These are phyloP conservation scores for Aspergillus flavus DNA, from an alignment of 2,329 filamentous ascomycete species.

Conservation along the genomic window DNA sequence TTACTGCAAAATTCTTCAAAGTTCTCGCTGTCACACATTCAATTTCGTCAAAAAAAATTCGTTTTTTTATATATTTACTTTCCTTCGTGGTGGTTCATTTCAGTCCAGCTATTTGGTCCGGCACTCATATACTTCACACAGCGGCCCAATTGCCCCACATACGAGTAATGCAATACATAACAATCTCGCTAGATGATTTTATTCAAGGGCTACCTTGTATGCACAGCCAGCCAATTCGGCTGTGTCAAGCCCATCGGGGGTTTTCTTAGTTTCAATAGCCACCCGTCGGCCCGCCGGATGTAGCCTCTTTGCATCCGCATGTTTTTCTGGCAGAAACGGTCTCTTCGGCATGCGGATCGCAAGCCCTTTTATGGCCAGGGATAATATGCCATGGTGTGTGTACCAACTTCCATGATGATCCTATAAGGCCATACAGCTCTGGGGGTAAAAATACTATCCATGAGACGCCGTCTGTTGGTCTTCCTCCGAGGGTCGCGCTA, in stretches of 20 bases:
- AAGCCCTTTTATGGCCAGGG: neutral
- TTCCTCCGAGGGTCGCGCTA: neutral
- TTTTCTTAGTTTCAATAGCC: conserved; percentile 7
- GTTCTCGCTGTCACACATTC: neutral
- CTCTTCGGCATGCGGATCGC: conserved; percentile 3
- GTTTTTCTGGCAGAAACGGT: conserved; percentile 16
- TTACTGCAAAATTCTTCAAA: neutral
- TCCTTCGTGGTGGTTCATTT: too few relatives aligned
- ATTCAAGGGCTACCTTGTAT: neutral
- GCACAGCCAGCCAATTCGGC: neutral
- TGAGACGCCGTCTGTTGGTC: neutral
- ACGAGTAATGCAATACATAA: neutral
- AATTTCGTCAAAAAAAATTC: neutral
- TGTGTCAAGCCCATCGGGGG: conserved; percentile 1
- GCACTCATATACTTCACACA: neutral
- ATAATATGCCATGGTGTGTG: neutral
- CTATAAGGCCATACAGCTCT: too few relatives aligned
- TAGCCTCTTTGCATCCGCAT: conserved; percentile 21
- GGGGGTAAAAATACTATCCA: neutral
- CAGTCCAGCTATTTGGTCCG: neutral
- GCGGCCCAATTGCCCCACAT: neutral
- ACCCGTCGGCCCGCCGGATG: conserved; percentile 21
- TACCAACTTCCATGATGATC: neutral
- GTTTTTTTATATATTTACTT: neutral
- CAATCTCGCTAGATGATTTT: neutral